Evolutionary conservation across 1,284 basidiomycete genomes (phyloP), one percentile per base, ranked within the genome.

Genomic region (Rhodotorula sp.): DNA sequence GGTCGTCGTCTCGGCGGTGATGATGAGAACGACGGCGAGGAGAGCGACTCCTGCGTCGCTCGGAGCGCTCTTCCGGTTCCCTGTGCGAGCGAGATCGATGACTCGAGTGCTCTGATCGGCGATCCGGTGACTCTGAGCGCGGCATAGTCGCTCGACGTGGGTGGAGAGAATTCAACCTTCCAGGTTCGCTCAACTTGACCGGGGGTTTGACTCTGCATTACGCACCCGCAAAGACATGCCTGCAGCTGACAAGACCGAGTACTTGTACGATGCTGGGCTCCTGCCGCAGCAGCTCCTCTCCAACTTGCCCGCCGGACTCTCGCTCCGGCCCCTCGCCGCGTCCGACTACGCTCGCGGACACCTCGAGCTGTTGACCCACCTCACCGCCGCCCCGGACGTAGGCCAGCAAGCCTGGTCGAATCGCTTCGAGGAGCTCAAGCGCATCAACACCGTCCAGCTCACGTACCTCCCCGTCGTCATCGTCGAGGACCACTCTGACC

Each of bases 391-490:
- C 14, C 88, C 91, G 5, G 90, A 93, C 79, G 86, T 89, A 17
- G 89, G 91, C 51, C 86, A 87, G 60, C 83, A 82, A 0, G 86
- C 88, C 6, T 82, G 79, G 79, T 93, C 90, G 84, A 81, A 85
- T 12, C 88, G 90, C 51, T 93, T 93, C 83, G 80, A 87, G 49
- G 81, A 84, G 26, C 82, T 89, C 75, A 84, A 84, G 68, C 80
- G 83, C 7, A 62, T 68, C 64, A 67, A 78, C 67, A 54, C 74
- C 10, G 80, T 82, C 20, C 84, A 86, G 6, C 80, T 82, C 54
- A 89, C 90, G 12, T 97, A 97, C 85, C 95, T 88, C 81, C 84
- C 89, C 64, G 82, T 95, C 77, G 94, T 95, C 77, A 87, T 98
- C 78, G 82, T 96, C 71, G 86, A 91, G 80, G 86, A 86, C 64